Evolutionary conservation across 2,329 filamentous ascomycete genomes (phyloP), one percentile per base, ranked within the genome.

Genomic region (Colletotrichum eleusines): DNA sequence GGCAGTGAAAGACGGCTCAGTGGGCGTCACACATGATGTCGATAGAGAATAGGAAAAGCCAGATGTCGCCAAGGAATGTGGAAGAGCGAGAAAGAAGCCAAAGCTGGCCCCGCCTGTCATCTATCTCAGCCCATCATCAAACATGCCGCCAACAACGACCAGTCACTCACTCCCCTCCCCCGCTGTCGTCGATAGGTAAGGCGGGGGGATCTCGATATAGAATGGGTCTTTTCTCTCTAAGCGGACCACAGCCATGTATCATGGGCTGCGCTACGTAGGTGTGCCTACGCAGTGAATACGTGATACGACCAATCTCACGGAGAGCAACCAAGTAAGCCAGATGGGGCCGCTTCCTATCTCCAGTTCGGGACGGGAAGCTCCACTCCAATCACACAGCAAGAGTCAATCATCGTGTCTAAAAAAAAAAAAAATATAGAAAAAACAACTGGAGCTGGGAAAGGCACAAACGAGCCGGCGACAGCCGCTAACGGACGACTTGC

Each of bases 121-220:
- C 69, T 71, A 71, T 71, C 64, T 68, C 64, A 63, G 64, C 64
- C 64, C 54, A 59, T 63, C 53, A 71, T 71, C 64, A 71, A 68
- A 71, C 69, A 35, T 31, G n/a, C 23, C 54, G 40, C 50, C 31
- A 40, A 38, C 46, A 23, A 70, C 14, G 26, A 4, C 28, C 28
- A 33, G 26, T 31, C 18, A 23, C 53, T 14, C 63, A n/a, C 44
- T 20, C 57, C 33, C n/a, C n/a, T n/a, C 38, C 20, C 12, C 20
- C n/a, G 31, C 14, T 8, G 40, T 53, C 11, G n/a, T 35, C 55
- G 28, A 46, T 44, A 26, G 55, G 48, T 28, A 20, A 46, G 38
- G 53, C 42, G 23, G 46, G 23, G 46, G 35, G n/a, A 16, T 61
- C 5, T 33, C n/a, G 26, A 20, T 61, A 50, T 16, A 8, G 35